Evolutionary conservation across 768 basidiomycete genomes (phyloP).

Genomic region (Roridomyces roridus): DNA sequence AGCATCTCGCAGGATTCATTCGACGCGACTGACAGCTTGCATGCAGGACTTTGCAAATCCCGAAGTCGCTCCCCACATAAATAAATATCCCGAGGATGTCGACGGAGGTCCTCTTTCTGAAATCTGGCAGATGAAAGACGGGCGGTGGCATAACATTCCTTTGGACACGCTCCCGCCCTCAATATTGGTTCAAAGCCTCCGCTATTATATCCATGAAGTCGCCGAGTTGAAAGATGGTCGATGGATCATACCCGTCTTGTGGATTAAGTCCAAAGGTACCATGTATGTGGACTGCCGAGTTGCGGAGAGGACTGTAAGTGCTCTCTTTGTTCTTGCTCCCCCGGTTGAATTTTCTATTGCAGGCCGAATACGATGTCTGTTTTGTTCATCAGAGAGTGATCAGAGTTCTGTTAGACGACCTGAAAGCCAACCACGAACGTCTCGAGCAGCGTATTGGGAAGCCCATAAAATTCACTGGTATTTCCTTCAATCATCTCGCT

Average conservation of each 20-base stretch:
- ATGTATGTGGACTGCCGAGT: constrained; percentile 18
- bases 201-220: constrained; percentile 30
- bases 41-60: constrained; percentile 26
- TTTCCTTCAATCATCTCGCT: constrained; percentile 10
- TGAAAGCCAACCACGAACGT: too few species aligned
- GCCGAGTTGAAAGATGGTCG: constrained; percentile 11
- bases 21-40: neutral
- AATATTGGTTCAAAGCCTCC: neutral
- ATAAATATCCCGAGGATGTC: constrained; percentile 23
- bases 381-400: too few species aligned
- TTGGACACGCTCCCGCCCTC: constrained; percentile 17
- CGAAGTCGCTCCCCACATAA: constrained; percentile 16
- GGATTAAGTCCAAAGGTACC: constrained; percentile 15
- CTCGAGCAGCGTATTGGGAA: too few species aligned
- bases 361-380: too few species aligned
- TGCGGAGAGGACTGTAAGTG: neutral
- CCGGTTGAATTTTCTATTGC: neutral
- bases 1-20: neutral
- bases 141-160: constrained; percentile 5
- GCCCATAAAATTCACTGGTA: too few species aligned
- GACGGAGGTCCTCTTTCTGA: constrained; percentile 15
- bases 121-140: constrained; percentile 24
- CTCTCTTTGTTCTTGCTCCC: neutral
- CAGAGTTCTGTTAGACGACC: too few species aligned
- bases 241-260: constrained; percentile 25